Evolutionary conservation across 495 filamentous ascomycete genomes (phyloP).

Genomic region (Astrocystis sublimbata): DNA sequence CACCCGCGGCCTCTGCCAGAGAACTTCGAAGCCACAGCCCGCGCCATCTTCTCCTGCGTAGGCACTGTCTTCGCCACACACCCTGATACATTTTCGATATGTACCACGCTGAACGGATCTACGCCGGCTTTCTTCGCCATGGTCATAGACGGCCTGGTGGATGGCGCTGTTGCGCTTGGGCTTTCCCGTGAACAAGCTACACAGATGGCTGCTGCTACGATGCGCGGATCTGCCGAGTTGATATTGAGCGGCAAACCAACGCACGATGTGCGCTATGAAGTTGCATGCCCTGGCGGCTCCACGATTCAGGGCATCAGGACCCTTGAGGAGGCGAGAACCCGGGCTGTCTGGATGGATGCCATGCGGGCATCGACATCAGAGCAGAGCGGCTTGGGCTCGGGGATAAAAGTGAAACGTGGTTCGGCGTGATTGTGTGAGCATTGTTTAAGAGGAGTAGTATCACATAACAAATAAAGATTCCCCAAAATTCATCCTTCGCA

Average conservation of each 20-base stretch:
- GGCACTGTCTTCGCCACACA: constrained; percentile 53
- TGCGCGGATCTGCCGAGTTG: constrained; percentile 57
- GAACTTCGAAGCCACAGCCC: constrained; percentile 1
- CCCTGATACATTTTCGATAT: constrained; percentile 56
- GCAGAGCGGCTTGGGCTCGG: neutral
- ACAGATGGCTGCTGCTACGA: constrained; percentile 65
- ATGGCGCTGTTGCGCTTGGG: constrained; percentile 67
- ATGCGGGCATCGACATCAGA: constrained; percentile 8
- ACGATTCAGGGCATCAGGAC: constrained; percentile 64
- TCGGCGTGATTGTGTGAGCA: neutral
- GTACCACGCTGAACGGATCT: constrained; percentile 63
- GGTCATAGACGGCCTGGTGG: constrained; percentile 61
- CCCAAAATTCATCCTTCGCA: no score
- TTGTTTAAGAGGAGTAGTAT: no score
- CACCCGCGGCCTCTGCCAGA: neutral
- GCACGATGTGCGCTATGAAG: constrained; percentile 63
- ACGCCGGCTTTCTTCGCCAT: constrained; percentile 66
- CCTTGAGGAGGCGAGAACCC: constrained; percentile 61
- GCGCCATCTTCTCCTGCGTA: constrained; percentile 28
- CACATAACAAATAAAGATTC: no score
- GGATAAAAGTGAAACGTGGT: neutral
- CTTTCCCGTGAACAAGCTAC: constrained; percentile 63
- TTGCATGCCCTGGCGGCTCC: constrained; percentile 64
- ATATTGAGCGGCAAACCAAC: constrained; percentile 59
- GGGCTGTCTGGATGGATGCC: constrained; percentile 32